phyloP scores from a whole-genome alignment of 108 stramenopile species.

The Conticribra guillardii region DNA sequence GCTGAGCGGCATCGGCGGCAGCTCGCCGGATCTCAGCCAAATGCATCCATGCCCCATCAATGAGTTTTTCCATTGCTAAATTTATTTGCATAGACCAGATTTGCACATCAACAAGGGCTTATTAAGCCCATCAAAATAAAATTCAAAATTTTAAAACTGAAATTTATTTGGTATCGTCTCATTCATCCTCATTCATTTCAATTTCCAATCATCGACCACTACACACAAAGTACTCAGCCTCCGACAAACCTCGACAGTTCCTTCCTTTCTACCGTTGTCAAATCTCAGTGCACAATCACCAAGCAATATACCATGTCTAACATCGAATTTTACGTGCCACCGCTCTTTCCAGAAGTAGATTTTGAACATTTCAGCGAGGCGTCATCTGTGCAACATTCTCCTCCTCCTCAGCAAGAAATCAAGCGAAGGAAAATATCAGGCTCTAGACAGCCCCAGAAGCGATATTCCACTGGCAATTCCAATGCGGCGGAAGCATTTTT shows the following conservation, averaged over 20 bases:
- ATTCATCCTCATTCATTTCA: too few species aligned
- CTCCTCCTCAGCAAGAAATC: conserved; percentile 7
- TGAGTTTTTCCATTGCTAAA: neutral
- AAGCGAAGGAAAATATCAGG: conserved; percentile 17
- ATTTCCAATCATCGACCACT: too few species aligned
- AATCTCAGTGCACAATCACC: too few species aligned
- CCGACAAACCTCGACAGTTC: too few species aligned
- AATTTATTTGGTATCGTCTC: neutral
- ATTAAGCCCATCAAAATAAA: neutral
- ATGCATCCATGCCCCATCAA: conserved; percentile 8
- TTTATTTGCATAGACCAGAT: neutral
- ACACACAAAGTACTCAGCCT: too few species aligned
- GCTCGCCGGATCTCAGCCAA: conserved; percentile 14
- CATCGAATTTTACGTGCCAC: neutral
- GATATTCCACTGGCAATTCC: neutral
- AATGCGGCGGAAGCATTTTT: neutral
- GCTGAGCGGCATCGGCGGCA: conserved; percentile 17
- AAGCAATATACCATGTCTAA: too few species aligned
- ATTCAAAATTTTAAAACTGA: neutral
- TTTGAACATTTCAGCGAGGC: neutral
- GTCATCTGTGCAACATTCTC: neutral
- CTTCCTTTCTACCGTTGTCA: too few species aligned
- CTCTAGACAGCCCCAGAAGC: conserved; percentile 7
- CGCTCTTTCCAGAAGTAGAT: neutral
- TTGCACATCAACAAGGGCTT: too few species aligned